phyloP scores from a whole-genome alignment of 768 basidiomycete species.

The Leccinum broughii region DNA sequence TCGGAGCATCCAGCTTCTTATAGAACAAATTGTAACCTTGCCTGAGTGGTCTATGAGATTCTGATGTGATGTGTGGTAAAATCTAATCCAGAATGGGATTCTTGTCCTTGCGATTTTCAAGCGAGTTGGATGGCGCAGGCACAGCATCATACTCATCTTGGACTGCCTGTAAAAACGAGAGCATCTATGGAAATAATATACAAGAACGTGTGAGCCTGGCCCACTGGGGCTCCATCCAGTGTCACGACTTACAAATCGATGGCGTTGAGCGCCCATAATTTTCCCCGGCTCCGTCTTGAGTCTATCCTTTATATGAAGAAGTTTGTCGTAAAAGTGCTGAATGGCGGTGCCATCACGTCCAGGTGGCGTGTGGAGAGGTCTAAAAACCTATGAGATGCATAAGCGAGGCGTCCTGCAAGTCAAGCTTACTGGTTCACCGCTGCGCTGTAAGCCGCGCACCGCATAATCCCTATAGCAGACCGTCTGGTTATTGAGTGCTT shows the following conservation, averaged over 20 bases:
- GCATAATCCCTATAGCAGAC: slow-evolving; percentile 50
- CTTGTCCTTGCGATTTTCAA: not conserved
- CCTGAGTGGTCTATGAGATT: not conserved
- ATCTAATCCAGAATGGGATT: not conserved
- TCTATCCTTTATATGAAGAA: slow-evolving; percentile 68
- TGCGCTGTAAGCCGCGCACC: slow-evolving; percentile 67
- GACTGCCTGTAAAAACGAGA: slow-evolving; percentile 60
- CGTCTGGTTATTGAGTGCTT: not conserved
- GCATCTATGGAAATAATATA: slow-evolving; percentile 44
- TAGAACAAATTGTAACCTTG: not conserved
- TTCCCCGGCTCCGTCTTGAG: slow-evolving; percentile 80
- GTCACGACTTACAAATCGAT: slow-evolving; percentile 57
- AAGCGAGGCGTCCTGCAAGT: not conserved
- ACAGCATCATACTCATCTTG: slow-evolving; percentile 49
- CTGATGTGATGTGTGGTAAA: not conserved
- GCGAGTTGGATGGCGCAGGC: not conserved
- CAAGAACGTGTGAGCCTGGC: slow-evolving; percentile 5
- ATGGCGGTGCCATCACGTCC: slow-evolving; percentile 62
- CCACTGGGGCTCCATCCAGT: not conserved
- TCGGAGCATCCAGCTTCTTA: not conserved
- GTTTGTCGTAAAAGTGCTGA: slow-evolving; percentile 85
- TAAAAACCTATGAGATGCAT: slow-evolving; percentile 18
- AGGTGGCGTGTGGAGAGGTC: slow-evolving; percentile 46
- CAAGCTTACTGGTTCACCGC: slow-evolving; percentile 47
- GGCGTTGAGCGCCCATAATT: slow-evolving; percentile 66